phyloP scores from a whole-genome alignment of 2,329 filamentous ascomycete genomes.

The Botrytis byssoidea region DNA sequence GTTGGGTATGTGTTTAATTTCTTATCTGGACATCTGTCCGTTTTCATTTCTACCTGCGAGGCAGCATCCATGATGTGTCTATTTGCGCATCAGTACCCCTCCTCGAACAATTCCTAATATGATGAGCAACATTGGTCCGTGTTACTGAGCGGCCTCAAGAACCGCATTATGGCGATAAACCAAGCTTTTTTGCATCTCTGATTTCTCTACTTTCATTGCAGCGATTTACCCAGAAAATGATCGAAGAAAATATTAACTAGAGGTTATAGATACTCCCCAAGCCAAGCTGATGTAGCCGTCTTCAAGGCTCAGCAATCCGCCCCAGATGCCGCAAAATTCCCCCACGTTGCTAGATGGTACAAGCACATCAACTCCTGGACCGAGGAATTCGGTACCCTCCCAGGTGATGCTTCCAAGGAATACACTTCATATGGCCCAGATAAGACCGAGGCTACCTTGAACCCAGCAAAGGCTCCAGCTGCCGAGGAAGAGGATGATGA shows the following conservation, averaged over 20 bases:
- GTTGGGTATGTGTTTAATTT: slow-evolving; percentile 63
- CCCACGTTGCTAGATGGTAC: slow-evolving; percentile 95
- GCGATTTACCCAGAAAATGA: slow-evolving; percentile 24
- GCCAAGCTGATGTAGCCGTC: slow-evolving; percentile 92
- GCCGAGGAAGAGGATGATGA: slow-evolving; percentile 76
- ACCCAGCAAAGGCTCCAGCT: slow-evolving; percentile 80
- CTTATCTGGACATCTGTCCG: slow-evolving; percentile 22
- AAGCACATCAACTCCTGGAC: slow-evolving; percentile 95
- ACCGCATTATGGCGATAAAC: slow-evolving; percentile 77
- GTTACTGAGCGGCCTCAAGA: slow-evolving; percentile 95
- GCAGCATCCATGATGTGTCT: slow-evolving; percentile 25
- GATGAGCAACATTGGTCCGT: slow-evolving; percentile 94
- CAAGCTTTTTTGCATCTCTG: slow-evolving; percentile 78
- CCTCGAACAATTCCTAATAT: slow-evolving; percentile 44
- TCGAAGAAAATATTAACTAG: slow-evolving; percentile 23
- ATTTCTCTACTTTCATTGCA: slow-evolving; percentile 41
- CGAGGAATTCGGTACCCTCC: slow-evolving; percentile 85
- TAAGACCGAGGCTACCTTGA: slow-evolving; percentile 70
- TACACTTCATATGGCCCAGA: slow-evolving; percentile 92
- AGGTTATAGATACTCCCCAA: slow-evolving; percentile 55
- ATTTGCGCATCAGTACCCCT: slow-evolving; percentile 27
- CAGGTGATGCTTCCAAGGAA: slow-evolving; percentile 86
- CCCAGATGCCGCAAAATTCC: slow-evolving; percentile 83
- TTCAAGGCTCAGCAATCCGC: slow-evolving; percentile 82
- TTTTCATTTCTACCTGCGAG: slow-evolving; percentile 25